These are phyloP conservation scores for Sphagnum fallax DNA, from an alignment of 228 moss, liverwort and hornwort species.

Conservation along the genomic window DNA sequence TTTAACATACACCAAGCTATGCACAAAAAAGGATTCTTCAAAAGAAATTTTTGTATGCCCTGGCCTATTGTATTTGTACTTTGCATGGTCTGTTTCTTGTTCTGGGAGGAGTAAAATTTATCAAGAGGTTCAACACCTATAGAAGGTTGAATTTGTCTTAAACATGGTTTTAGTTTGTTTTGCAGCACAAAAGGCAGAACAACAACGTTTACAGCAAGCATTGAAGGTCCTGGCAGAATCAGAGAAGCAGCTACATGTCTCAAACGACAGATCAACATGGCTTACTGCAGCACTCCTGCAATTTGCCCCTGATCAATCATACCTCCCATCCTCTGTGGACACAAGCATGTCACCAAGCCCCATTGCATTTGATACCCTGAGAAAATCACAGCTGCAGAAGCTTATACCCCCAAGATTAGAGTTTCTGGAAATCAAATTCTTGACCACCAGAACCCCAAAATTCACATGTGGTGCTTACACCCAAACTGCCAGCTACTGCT, in stretches of 20 bases:
- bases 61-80: neutral
- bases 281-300: conserved; percentile 92
- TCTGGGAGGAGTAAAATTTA: no score
- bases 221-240: conserved; percentile 84
- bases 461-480: conserved; percentile 6
- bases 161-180: neutral
- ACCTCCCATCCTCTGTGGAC: conserved; percentile 86
- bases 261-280: conserved; percentile 94
- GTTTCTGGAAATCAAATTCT: conserved; percentile 14
- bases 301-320: conserved; percentile 91
- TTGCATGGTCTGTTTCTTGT: no score
- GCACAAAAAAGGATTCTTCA: conserved; percentile 67
- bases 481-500: no score
- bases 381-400: conserved; percentile 66
- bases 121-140: no score
- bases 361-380: conserved; percentile 64
- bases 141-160: neutral
- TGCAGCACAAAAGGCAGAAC: conserved; percentile 79
- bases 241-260: conserved; percentile 85
- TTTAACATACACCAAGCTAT: conserved; percentile 57
- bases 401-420: conserved; percentile 30
- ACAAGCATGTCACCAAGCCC: conserved; percentile 87
- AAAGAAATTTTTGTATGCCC: conserved; percentile 53
- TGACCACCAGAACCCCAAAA: conserved; percentile 13
- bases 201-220: conserved; percentile 80